Evolutionary conservation across 148 eudicot species (phyloP), one percentile per base, ranked within the genome.

Genomic region (Amaranthus cruentus): DNA sequence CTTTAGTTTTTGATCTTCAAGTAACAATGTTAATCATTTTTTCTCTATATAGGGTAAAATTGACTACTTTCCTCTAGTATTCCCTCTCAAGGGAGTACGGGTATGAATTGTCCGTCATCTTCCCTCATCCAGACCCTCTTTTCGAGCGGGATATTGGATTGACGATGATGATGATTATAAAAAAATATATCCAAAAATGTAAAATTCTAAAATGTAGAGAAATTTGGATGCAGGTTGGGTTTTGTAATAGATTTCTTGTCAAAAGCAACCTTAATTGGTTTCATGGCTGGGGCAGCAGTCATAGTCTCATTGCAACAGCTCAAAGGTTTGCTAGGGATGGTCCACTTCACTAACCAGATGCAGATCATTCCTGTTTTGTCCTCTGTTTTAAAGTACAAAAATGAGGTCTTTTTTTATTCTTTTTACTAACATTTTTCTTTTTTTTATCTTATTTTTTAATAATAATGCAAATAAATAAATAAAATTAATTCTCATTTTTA

Each of bases 241-340:
- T 95, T 95, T 78, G 75, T 95, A 6, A 91, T 95, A 63, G 97
- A 95, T 86, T 91, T 91, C 76, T 81, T 95, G 21, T 95, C 98
- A 8, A 89, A 91, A 80, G 98, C 98, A 60, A 95, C 98, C 46
- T 83, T 95, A 44, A 77, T 88, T 4, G 98, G 98, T 62, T 95
- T 95, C 91, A 95, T 83, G 91, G 98, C 93, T 12, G 98, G 98
- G 67, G 96, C 97, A 62, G 97, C 98, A 49, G 81, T 91, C 18
- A 88, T 91, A 65, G 98, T 95, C 13, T 88, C 97, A 62, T 74
- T 95, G 73, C 98, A 95, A 71, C 98, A 95, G 73, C 82, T 95
- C 9, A 95, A 95, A 84, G 98, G 98, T 28, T 82, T 95, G 44
- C 89, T 95, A 55, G 98, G 97, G 70, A 91, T 91, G 72, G 84